Conservation (phyloP, 1,284 basidiomycete species). For the Fomitiporia mediterranea region DNA sequence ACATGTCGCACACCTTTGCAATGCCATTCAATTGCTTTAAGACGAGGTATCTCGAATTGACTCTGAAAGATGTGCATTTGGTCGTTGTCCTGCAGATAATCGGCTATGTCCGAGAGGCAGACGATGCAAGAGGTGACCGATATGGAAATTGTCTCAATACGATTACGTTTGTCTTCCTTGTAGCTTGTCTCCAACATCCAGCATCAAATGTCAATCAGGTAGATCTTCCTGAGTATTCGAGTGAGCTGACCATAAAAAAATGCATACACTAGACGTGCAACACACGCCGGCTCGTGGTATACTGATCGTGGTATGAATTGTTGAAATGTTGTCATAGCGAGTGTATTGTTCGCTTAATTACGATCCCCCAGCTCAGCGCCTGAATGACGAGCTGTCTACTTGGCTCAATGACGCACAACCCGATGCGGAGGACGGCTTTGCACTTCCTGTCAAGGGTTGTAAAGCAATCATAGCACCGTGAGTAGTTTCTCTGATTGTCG, state of each 20-base stretch:
- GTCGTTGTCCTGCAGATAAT: no score
- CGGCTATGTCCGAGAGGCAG: not conserved
- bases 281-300: conserved; percentile 94
- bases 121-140: no score
- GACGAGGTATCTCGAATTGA: no score
- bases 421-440: conserved; percentile 40
- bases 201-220: conserved; percentile 16
- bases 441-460: conserved; percentile 66
- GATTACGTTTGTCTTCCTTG: not conserved
- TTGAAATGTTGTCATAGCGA: not conserved
- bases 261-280: conserved; percentile 48
- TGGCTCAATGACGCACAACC: conserved; percentile 64
- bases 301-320: conserved; percentile 53
- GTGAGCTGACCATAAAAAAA: not conserved
- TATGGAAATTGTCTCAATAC: no score
- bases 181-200: not conserved
- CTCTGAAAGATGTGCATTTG: not conserved
- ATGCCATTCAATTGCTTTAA: conserved; percentile 9
- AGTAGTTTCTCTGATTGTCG: conserved; percentile 29
- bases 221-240: not conserved
- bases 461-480: conserved; percentile 98
- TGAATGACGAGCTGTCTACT: conserved; percentile 56
- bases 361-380: conserved; percentile 42
- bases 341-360: not conserved
- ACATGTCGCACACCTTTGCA: conserved; percentile 11